Conservation (phyloP, 306 rosid species). For the Abrus precatorius region DNA sequence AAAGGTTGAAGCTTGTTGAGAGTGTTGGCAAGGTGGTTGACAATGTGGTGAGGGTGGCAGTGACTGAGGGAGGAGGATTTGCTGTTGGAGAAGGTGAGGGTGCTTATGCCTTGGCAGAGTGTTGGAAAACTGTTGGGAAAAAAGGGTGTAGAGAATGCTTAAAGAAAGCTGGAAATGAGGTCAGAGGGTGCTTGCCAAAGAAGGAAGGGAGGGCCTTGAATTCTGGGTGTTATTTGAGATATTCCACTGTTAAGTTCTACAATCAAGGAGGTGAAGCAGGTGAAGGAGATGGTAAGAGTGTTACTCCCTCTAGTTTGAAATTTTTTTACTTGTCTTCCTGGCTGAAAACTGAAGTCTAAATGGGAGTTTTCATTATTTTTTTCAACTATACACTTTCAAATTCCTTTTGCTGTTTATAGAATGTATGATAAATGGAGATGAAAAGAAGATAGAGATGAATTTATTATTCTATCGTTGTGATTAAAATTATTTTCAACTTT, state of each 20-base stretch:
- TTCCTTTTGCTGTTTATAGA: background rate
- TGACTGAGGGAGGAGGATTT: background rate
- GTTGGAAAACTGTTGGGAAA: conserved; percentile 7
- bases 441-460: background rate
- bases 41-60: conserved; percentile 12
- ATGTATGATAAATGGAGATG: background rate
- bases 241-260: conserved; percentile 5
- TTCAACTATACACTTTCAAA: conserved; percentile 10
- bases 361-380: background rate
- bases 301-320: background rate
- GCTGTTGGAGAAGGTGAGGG: background rate
- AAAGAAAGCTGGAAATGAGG: conserved; percentile 31
- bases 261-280: conserved; percentile 10
- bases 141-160: conserved; percentile 21
- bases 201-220: conserved; percentile 36
- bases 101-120: conserved; percentile 32
- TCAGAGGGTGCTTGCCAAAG: conserved; percentile 15
- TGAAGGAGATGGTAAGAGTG: conserved; percentile 1
- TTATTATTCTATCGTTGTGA: conserved; percentile 7
- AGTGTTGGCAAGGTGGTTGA: conserved; percentile 26
- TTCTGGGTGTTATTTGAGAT: conserved; percentile 34
- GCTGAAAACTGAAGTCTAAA: background rate
- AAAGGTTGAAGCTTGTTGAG: background rate
- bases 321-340: background rate
- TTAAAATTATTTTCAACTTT: background rate